Conservation (phyloP, 257 asterid genomes). For the Penstemon newberryi region DNA sequence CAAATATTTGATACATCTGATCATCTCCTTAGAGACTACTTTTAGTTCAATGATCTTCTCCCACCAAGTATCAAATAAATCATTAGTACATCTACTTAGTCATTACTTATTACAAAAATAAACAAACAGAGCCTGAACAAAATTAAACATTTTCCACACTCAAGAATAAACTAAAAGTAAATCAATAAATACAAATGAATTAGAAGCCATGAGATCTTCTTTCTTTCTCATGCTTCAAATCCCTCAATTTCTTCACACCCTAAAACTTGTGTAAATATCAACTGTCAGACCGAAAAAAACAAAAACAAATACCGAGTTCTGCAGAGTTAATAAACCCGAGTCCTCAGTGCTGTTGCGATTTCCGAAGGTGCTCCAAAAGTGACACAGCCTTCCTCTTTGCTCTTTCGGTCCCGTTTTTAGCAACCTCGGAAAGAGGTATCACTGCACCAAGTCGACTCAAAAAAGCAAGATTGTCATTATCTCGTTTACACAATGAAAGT, state of each 20-base stretch:
- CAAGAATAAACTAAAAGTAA: conserved; percentile 32
- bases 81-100: conserved; percentile 1
- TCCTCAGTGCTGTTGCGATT: conserved; percentile 44
- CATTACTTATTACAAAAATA: conserved; percentile 19
- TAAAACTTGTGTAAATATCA: conserved; percentile 36
- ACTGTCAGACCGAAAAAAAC: conserved; percentile 38
- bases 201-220: conserved; percentile 32
- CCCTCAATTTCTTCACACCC: conserved; percentile 38
- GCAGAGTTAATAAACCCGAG: conserved; percentile 16
- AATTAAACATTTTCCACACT: conserved; percentile 24
- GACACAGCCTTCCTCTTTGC: conserved; percentile 82
- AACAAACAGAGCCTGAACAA: background rate
- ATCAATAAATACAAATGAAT: conserved; percentile 31
- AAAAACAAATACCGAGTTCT: conserved; percentile 23
- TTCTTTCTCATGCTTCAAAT: conserved; percentile 41
- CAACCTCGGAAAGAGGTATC: conserved; percentile 64
- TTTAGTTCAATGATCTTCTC: background rate
- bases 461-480: conserved; percentile 59
- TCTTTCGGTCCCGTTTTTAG: conserved; percentile 79
- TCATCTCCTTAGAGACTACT: conserved; percentile 6
- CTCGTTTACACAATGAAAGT: conserved; percentile 78
- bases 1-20: conserved; percentile 13
- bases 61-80: conserved; percentile 2
- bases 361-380: conserved; percentile 67
- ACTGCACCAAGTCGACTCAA: conserved; percentile 75